Base-by-base conservation (phyloP, 2,329 filamentous ascomycete species). In the Penicillium digitatum region DNA sequence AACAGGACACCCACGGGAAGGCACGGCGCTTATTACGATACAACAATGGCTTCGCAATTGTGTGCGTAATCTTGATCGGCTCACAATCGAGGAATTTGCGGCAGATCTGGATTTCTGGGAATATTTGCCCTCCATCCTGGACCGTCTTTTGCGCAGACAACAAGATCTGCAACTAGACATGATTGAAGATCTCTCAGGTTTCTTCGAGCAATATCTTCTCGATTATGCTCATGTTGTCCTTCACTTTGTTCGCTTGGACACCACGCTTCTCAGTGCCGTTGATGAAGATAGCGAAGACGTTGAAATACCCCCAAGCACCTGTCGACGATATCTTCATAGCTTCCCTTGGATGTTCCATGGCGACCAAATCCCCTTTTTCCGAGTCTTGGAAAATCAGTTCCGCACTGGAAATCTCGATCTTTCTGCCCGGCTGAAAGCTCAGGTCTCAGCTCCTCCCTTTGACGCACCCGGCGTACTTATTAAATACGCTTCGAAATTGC, bases 31-130 rank as follows among this genome's bases (percentile, higher is more conserved):
- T 45, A 49, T 65, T 27, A 65, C 69, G 3, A 61, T 78, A 12
- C 76, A 74, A 51, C 59, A 68, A 16, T 80, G 78, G 78, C 62
- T 80, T 38, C 68, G 71, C 22, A 64, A 71, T 10, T 76, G 74
- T 49, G 62, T 65, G 9, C 56, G 64, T 20, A 62, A 69, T 29
- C 57, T 76, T 22, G 63, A 73, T 35, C 66, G 64, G 20, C 56
- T 78, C 5, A 67, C 70, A 0, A 61, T 67, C 20, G 70, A 73
- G 40, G 61, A 72, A 6, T 66, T 73, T 35, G 53, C 66, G 9
- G 71, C 76, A 11, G 72, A 79, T 34, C 66, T 66, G 24, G 73
- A 76, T 5, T 77, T 80, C 56, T 79, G 78, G 77, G 70, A 75
- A 31, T 68, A 73, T 14, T 47, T 79, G 9, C 77, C 77, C 11